phyloP scores from a whole-genome alignment of 1,284 basidiomycete genomes.

The Irpex sp. region DNA sequence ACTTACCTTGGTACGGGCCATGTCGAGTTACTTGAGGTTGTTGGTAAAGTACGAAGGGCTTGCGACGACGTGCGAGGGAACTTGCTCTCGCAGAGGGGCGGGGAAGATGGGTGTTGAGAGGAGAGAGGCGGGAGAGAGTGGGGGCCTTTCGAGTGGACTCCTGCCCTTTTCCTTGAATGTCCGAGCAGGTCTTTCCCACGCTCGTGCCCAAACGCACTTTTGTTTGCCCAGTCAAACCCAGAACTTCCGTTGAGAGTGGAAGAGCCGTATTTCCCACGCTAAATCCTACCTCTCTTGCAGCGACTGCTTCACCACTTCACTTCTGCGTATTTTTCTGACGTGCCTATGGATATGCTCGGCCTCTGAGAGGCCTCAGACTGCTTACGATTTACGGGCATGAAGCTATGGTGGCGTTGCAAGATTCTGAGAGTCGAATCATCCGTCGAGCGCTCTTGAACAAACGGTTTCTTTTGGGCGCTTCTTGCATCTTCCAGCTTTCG shows the following conservation, averaged over 20 bases:
- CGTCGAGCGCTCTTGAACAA: background rate
- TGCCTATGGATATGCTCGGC: background rate
- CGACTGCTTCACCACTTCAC: background rate
- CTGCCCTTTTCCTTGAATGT: conserved; percentile 25
- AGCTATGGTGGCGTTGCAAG: background rate
- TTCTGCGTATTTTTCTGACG: background rate
- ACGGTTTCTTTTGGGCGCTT: background rate
- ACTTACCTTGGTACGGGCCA: conserved; percentile 75
- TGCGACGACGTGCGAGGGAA: conserved; percentile 12
- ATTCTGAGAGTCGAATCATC: background rate
- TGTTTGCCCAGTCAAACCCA: conserved; percentile 12
- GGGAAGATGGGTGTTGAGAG: conserved; percentile 25
- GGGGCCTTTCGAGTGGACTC: conserved; percentile 18
- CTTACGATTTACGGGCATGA: background rate
- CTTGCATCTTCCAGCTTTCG: background rate
- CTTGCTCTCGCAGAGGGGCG: conserved; percentile 11
- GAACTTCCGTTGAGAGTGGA: conserved; percentile 8
- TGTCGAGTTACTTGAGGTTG: conserved; percentile 29
- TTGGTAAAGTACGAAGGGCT: conserved; percentile 22
- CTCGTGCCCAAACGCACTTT: conserved; percentile 16
- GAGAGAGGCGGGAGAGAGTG: conserved; percentile 25
- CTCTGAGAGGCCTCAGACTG: background rate
- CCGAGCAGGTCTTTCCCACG: conserved; percentile 30
- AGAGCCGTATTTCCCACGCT: background rate
- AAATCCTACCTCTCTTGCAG: background rate